Evolutionary conservation across 1,139 yeast genomes (phyloP), one percentile per base, ranked within the genome.

Genomic region (Meyerozyma carpophila): DNA sequence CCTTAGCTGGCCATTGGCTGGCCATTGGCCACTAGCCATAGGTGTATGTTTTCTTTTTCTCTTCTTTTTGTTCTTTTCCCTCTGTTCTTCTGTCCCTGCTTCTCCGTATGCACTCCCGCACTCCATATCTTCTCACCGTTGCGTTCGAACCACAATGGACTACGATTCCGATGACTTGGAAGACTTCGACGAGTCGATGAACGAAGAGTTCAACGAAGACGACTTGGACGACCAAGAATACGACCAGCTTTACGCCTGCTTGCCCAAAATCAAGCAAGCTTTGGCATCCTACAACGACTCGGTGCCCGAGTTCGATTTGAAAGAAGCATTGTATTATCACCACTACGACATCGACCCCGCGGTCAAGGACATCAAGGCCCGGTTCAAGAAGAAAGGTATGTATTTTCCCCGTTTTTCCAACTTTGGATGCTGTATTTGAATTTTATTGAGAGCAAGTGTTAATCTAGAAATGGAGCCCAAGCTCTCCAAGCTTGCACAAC

Each of bases 271-370:
- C 21, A 71, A 71, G 52, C 45, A 55, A 28, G 54, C 58, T 44
- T 52, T 77, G 37, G 56, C 52, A 21, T 60, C 61, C 16, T 75
- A 71, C 54, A 69, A 70, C 47, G 64, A 67, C n/a, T 70, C 69
- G 8, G 70, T 81, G 42, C 66, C 72, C 6, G 85, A 81, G 25
- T 55, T 66, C 10, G 79, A 75, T 40, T 62, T 85, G 47, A 77
- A 81, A 51, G 85, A 82, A 49, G 68, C 82, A 0, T 66, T 86
- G 11, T 82, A 82, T 71, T 70, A 68, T 52, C 78, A 80, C 54
- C 81, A 82, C 57, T 78, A 78, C 56, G 82, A 79, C 41, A 53
- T 81, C 7, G 78, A 73, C 3, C 71, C 73, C n/a, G 61, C 88
- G 0, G 55, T 81, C 10, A 68, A 63, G 32, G 84, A 81, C 49